Percentiles rank a stretch among this genome's conserved stretches.
These are phyloP conservation scores for Aegilops longissima DNA, from an alignment of 176 grass and related monocot genomes.

Conservation along the genomic window DNA sequence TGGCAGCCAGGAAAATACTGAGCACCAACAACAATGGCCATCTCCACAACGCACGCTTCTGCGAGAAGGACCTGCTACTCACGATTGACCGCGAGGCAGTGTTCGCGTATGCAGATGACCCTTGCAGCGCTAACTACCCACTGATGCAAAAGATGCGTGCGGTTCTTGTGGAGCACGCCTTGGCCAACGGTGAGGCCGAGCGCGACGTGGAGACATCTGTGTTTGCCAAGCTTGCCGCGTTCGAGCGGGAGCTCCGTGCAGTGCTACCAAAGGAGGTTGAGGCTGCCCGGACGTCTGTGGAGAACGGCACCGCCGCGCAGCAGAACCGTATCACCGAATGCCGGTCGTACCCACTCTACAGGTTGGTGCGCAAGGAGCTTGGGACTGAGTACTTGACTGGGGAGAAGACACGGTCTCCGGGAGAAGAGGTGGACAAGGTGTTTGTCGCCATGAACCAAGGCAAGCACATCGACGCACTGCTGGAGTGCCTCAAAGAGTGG, in stretches of 20 bases:
- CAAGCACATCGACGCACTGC: background rate
- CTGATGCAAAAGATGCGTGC: no score
- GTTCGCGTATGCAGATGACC: slow-evolving; percentile 69
- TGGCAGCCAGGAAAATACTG: slow-evolving; percentile 53
- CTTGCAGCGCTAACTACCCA: background rate
- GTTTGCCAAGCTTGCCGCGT: background rate
- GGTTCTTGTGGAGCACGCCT: background rate
- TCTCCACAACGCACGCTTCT: slow-evolving; percentile 56
- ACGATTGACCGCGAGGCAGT: slow-evolving; percentile 62
- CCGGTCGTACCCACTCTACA: background rate
- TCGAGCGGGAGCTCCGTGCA: background rate
- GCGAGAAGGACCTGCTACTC: slow-evolving; percentile 63
- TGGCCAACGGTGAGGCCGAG: background rate
- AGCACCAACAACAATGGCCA: slow-evolving; percentile 29
- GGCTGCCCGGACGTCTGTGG: background rate
- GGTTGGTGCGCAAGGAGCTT: background rate
- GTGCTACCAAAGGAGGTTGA: background rate
- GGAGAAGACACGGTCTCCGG: background rate
- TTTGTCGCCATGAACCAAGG: background rate
- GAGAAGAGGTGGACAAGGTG: background rate
- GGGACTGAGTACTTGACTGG: background rate
- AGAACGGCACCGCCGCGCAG: background rate
- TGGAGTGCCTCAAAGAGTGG: background rate
- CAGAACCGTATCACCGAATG: background rate
- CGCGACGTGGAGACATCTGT: background rate